A percentile compares a stretch with the other conserved stretches of the same genome.
phyloP scores from a whole-genome alignment of 2,329 filamentous ascomycete species.

The Hypoxylon sp. region DNA sequence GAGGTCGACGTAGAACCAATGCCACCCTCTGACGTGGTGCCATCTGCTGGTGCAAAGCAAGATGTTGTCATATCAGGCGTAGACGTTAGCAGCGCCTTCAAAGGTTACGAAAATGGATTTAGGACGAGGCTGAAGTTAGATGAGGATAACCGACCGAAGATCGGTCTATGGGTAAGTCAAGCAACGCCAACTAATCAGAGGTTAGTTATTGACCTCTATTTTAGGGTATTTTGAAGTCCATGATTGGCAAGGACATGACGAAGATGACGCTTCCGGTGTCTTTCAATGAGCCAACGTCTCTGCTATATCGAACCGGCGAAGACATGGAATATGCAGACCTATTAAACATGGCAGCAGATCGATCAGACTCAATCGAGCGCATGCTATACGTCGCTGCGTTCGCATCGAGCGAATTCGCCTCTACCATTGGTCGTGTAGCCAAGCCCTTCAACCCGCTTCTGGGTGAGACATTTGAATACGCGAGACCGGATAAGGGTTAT shows the following conservation, averaged over 20 bases:
- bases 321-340: slow-evolving; percentile 99
- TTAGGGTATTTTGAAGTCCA: slow-evolving; percentile 95
- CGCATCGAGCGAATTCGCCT: slow-evolving; percentile 96
- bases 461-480: slow-evolving; percentile 97
- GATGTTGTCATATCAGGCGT: slow-evolving; percentile 64
- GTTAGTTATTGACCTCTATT: slow-evolving; percentile 46
- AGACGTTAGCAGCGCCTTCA: slow-evolving; percentile 84
- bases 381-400: slow-evolving; percentile 96
- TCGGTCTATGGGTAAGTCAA: slow-evolving; percentile 89
- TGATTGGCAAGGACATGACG: slow-evolving; percentile 99
- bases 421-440: slow-evolving; percentile 94
- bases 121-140: slow-evolving; percentile 88
- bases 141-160: slow-evolving; percentile 91
- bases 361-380: slow-evolving; percentile 88
- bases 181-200: slow-evolving; percentile 42
- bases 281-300: slow-evolving; percentile 97
- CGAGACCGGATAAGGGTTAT: slow-evolving; percentile 94
- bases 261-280: slow-evolving; percentile 99
- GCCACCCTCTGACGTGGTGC: slow-evolving; percentile 64
- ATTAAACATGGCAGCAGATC: slow-evolving; percentile 88
- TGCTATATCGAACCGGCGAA: slow-evolving; percentile 94
- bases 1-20: slow-evolving; percentile 85
- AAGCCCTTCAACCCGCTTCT: slow-evolving; percentile 98
- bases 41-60: slow-evolving; percentile 60
- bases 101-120: slow-evolving; percentile 91